Base-by-base conservation (phyloP, 2,329 filamentous ascomycete genomes). In the Lasiodiplodia citricola region DNA sequence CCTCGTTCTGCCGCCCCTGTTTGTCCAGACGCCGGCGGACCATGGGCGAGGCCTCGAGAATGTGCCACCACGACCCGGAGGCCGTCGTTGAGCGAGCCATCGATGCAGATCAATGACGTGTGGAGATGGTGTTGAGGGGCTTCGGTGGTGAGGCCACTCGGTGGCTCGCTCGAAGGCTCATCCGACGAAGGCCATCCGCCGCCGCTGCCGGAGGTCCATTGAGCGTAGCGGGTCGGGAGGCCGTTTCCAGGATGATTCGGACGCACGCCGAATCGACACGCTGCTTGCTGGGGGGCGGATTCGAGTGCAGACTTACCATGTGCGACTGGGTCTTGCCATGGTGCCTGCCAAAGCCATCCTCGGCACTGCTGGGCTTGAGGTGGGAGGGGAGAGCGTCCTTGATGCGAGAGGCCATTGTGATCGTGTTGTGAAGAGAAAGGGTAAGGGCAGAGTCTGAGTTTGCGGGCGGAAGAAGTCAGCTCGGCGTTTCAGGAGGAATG, bases 241-340 rank as follows among this genome's bases (percentile, higher is more conserved):
- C 5, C 28, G 47, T 38, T 21, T 16, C 25, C 16, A 14, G 10
- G 25, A 51, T n/a, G 58, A 2, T 14, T 21, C 14, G 57, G 18
- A 28, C 23, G 23, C 2, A 28, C 21, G 57, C 41, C 57, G 21
- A 37, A 47, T 18, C 44, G 25, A 64, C 65, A 54, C 41, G 57
- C 66, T 55, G 66, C 66, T 68, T 21, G 66, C 16, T 18, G 50
- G 31, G 41, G 35, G 52, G 38, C 21, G 50, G 13, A 41, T 37
- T 6, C 68, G 54, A 50, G 63, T 68, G 64, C 47, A 70, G 56
- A 90, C 91, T 88, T 83, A 92, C 92, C 89, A 94, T 92, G 83
- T 94, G 92, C 70, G 91, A 93, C 81, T 92, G 91, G 74, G 91
- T 92, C 88, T 94, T 94, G 83, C 92, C 92, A 81, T 94, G 91